These are phyloP conservation scores for Pulveroboletus ravenelii DNA, from an alignment of 768 basidiomycete genomes.

Conservation along the genomic window DNA sequence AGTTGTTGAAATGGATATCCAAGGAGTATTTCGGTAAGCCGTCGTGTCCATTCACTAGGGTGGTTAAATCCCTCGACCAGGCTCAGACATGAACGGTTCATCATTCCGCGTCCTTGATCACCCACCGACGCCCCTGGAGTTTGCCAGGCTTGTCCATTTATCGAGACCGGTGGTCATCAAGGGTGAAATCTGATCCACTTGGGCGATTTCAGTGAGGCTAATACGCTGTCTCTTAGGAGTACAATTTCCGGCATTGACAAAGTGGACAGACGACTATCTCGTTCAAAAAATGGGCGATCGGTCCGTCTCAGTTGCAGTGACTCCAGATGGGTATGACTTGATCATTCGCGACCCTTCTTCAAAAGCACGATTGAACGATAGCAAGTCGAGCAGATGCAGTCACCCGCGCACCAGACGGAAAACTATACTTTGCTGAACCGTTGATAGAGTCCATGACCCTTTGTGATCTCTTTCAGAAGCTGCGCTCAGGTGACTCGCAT, in stretches of 20 bases:
- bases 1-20: constrained; percentile 33
- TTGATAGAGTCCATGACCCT: constrained; percentile 65
- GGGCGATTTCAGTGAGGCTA: background rate
- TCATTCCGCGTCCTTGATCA: constrained; percentile 44
- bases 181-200: constrained; percentile 38
- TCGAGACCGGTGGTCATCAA: constrained; percentile 72
- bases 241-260: constrained; percentile 39
- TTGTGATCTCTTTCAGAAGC: constrained; percentile 41
- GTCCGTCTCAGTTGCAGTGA: constrained; percentile 68
- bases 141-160: constrained; percentile 60
- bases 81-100: constrained; percentile 55
- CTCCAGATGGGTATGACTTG: constrained; percentile 69
- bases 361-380: constrained; percentile 12
- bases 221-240: constrained; percentile 37
- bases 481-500: constrained; percentile 33
- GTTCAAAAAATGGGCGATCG: constrained; percentile 47
- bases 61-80: background rate
- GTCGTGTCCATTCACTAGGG: background rate
- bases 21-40: constrained; percentile 33
- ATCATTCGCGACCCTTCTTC: background rate
- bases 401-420: constrained; percentile 45
- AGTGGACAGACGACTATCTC: constrained; percentile 70
- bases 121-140: constrained; percentile 65
- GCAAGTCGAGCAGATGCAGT: constrained; percentile 75
- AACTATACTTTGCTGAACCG: constrained; percentile 74